Percentiles rank a stretch among this genome's conserved stretches.
phyloP scores from a whole-genome alignment of 1,284 basidiomycete genomes.

The Trichosporon sp. region DNA sequence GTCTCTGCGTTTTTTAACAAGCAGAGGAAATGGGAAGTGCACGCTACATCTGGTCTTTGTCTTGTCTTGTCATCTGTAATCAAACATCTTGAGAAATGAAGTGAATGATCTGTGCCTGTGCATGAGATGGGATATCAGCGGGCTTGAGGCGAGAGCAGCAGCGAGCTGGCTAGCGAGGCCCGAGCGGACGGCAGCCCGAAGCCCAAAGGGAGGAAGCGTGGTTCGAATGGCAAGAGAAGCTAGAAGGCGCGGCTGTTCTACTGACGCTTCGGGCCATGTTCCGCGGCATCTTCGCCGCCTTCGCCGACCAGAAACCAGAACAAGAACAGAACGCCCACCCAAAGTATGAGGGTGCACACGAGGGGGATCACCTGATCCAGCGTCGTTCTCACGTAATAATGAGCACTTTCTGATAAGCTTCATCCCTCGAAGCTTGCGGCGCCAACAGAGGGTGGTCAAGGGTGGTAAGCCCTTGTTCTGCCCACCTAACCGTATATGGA shows the following conservation, averaged over 20 bases:
- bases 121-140: background rate
- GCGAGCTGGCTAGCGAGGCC: background rate
- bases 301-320: background rate
- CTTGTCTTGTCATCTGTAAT: background rate
- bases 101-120: background rate
- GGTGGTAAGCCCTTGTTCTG: too few species aligned
- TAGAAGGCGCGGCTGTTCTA: background rate
- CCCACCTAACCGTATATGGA: too few species aligned
- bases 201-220: too few species aligned
- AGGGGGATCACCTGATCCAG: background rate
- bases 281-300: background rate
- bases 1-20: background rate
- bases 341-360: too few species aligned
- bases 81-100: background rate
- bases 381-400: background rate
- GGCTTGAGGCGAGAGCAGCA: too few species aligned
- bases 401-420: background rate
- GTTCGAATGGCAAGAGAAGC: too few species aligned
- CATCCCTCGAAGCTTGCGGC: background rate
- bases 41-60: constrained; percentile 15
- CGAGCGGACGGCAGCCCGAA: too few species aligned
- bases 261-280: background rate
- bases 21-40: constrained; percentile 12
- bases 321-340: too few species aligned
- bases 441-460: too few species aligned